Evolutionary conservation across 805 yeast genomes (phyloP), one percentile per base, ranked within the genome.

Genomic region (Saccharomyces jurei): DNA sequence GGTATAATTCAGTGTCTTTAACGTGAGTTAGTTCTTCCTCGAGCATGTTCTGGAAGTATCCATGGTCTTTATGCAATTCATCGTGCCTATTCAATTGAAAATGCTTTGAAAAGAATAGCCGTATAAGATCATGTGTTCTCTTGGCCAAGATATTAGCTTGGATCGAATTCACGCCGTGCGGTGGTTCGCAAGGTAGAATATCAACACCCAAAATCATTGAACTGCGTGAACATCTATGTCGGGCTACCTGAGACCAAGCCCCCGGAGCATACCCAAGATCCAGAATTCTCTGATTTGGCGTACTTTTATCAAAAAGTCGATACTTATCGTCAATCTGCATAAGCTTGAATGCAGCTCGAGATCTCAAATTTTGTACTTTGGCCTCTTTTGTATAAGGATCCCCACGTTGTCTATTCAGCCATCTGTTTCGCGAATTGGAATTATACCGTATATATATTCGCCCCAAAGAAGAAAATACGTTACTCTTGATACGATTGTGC

Each of bases 241-340:
- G 71, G 0, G 92, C 91, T 1, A 89, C 91, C 66, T 89, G 96
- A 8, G 92, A 81, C 97, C 97, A 89, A 2, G 96, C 90, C 0
- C 97, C 97, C 0, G 97, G 97, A 0, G 96, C 96, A 68, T 83
- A 90, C 0, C 97, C 96, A 49, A 94, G 72, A 72, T 94, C 99
- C 4, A 94, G 81, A 0, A 94, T 86, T 47, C 82, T 79, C 59
- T 72, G 76, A 0, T 81, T 76, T 8, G 44, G 4, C 11, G 49
- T 53, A 6, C 52, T 49, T 2, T 76, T 76, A 44, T 71, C 69
- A 67, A 92, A 83, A 1, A 94, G 56, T 31, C 74, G 68, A 70
- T 76, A 87, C 61, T 79, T 82, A 14, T 81, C 74, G 66, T 91
- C 83, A 10, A 94, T 76, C 64, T 92, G 95, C 25, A 83, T 68